Evolutionary conservation across 257 asterid species (phyloP).

Genomic region (Nicotiana attenuata): DNA sequence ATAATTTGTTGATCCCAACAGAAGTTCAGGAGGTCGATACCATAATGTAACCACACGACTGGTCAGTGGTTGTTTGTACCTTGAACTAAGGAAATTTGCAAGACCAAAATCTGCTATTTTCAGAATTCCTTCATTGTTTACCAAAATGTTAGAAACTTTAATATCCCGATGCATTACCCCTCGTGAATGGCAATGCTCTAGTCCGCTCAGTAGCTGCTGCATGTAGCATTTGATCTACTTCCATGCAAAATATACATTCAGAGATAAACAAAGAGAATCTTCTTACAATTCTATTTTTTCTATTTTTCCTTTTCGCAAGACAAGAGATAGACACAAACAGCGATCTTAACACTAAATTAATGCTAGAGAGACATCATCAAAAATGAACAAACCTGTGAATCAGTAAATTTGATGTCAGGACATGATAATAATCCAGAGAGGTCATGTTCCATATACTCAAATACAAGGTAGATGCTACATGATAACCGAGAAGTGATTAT

Average conservation of each 20-base stretch:
- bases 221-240: constrained; percentile 88
- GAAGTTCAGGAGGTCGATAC: constrained; percentile 98
- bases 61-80: constrained; percentile 55
- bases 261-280: not conserved
- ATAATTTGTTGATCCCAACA: constrained; percentile 73
- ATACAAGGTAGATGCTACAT: constrained; percentile 73
- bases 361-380: not conserved
- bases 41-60: constrained; percentile 94
- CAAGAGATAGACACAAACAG: not conserved
- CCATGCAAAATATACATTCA: constrained; percentile 18
- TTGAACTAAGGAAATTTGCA: constrained; percentile 54
- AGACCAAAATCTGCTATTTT: constrained; percentile 94
- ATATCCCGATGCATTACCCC: constrained; percentile 89
- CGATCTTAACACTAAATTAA: not conserved
- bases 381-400: constrained; percentile 59
- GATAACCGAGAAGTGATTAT: constrained; percentile 79
- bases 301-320: not conserved
- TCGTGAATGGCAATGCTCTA: constrained; percentile 79
- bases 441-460: constrained; percentile 98
- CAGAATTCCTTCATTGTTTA: constrained; percentile 71
- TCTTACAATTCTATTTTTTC: not conserved
- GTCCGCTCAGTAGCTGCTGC: constrained; percentile 68
- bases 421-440: constrained; percentile 82
- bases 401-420: constrained; percentile 80
- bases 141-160: constrained; percentile 74